These are phyloP conservation scores for Populus nigra DNA, from an alignment of 345 rosid genomes.

Conservation along the genomic window DNA sequence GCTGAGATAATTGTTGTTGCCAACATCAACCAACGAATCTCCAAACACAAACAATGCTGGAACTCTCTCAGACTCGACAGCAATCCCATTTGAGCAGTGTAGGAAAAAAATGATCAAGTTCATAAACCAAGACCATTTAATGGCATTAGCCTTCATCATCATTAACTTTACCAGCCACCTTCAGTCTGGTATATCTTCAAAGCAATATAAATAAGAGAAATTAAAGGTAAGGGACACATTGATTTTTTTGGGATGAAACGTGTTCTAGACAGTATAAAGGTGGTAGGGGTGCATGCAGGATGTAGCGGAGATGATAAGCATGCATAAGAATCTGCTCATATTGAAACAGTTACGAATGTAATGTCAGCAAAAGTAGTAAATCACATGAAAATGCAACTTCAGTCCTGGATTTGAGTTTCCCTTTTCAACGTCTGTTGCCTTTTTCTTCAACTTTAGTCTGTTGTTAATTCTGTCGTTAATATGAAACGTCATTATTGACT, in stretches of 20 bases:
- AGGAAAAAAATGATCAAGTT: conserved; percentile 18
- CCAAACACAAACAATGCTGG: conserved; percentile 30
- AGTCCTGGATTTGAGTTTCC: conserved; percentile 9
- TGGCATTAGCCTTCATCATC: conserved; percentile 1
- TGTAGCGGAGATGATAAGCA: not conserved
- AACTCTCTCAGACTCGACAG: conserved; percentile 22
- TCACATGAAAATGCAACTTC: conserved; percentile 6
- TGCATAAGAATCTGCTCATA: not conserved
- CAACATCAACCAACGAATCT: conserved; percentile 31
- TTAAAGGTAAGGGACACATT: too few relatives aligned
- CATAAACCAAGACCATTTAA: conserved; percentile 11
- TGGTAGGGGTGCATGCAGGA: not conserved
- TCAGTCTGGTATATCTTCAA: not conserved
- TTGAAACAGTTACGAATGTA: conserved; percentile 17
- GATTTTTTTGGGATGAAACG: not conserved
- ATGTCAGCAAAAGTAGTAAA: conserved; percentile 13
- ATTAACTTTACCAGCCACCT: not conserved
- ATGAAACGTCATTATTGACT: too few relatives aligned
- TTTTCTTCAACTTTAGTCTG: not conserved
- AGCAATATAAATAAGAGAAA: not conserved
- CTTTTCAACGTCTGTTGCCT: conserved; percentile 8
- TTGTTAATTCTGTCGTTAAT: too few relatives aligned
- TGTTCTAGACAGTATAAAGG: not conserved
- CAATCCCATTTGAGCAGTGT: conserved; percentile 18
- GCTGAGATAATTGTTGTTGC: conserved; percentile 30